Conservation (phyloP, 2,329 filamentous ascomycete species). For the Colletotrichum sp. region DNA sequence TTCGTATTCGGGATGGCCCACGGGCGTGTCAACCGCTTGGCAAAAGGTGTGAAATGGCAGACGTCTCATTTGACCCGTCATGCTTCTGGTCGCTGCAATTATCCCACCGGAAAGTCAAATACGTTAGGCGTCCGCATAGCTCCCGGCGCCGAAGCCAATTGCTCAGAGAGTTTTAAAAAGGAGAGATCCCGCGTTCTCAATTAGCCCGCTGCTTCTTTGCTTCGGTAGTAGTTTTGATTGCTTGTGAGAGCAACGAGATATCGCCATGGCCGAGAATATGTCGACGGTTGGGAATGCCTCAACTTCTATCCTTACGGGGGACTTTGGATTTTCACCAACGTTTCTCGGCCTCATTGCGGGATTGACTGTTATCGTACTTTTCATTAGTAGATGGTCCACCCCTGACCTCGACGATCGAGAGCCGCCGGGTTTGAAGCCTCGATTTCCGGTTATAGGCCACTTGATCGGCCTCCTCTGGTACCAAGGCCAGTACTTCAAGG, state of each 20-base stretch:
- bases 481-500: slow-evolving; percentile 40
- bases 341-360: not conserved
- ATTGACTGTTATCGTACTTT: not conserved
- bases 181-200: not conserved
- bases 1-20: not conserved
- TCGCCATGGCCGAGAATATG: not conserved
- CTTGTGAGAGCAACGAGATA: not conserved
- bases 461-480: slow-evolving; percentile 44
- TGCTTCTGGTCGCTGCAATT: not conserved
- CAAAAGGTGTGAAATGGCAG: not conserved
- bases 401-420: slow-evolving; percentile 36
- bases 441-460: slow-evolving; percentile 50
- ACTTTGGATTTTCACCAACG: not conserved
- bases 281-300: not conserved
- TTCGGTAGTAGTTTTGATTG: not conserved
- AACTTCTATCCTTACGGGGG: not conserved
- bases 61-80: not conserved
- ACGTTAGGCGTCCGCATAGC: not conserved
- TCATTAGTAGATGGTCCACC: not conserved
- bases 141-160: not conserved
- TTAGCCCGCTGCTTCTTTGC: not conserved
- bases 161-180: not conserved
- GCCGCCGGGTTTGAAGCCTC: slow-evolving; percentile 43
- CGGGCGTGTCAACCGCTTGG: not conserved
- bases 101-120: not conserved